Evolutionary conservation across 2,329 filamentous ascomycete genomes (phyloP).

Genomic region (Cladosporium oxysporum): DNA sequence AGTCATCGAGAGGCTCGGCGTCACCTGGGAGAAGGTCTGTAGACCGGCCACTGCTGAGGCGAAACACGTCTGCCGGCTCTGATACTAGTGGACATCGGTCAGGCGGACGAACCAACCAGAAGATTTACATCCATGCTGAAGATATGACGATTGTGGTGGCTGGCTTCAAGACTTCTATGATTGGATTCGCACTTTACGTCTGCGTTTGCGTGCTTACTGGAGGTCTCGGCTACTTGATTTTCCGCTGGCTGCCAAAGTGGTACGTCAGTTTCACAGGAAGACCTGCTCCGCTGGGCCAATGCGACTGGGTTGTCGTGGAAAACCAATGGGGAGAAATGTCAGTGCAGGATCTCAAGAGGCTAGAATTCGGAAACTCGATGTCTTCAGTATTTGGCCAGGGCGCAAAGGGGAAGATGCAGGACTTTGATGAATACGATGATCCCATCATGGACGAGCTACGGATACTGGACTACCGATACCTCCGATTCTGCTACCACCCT

Average conservation of each 20-base stretch:
- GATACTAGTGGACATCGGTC: conserved; percentile 62
- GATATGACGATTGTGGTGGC: conserved; percentile 92
- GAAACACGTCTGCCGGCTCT: conserved; percentile 70
- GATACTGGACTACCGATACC: conserved; percentile 87
- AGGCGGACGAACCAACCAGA: conserved; percentile 74
- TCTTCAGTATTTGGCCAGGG: conserved; percentile 69
- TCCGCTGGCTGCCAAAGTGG: conserved; percentile 90
- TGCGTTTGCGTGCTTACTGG: conserved; percentile 69
- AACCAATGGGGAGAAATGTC: conserved; percentile 96
- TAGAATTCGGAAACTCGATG: conserved; percentile 62
- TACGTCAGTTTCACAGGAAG: conserved; percentile 74
- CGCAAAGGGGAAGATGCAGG: conserved; percentile 64
- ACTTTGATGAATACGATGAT: conserved; percentile 71
- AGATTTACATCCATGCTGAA: conserved; percentile 89
- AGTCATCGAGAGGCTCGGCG: conserved; percentile 20
- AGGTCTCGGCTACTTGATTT: conserved; percentile 78
- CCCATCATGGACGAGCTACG: conserved; percentile 74
- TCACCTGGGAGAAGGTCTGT: conserved; percentile 43
- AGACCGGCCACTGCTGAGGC: conserved; percentile 66
- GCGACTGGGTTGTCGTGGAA: conserved; percentile 91
- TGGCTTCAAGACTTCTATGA: conserved; percentile 76
- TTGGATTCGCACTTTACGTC: conserved; percentile 70
- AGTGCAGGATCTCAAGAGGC: conserved; percentile 66
- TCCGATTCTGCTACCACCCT: conserved; percentile 89
- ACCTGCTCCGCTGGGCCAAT: conserved; percentile 68